A percentile compares a stretch with the other conserved stretches of the same genome.
Evolutionary conservation across 257 asterid species (phyloP).

Genomic region (Cordia subcordata): DNA sequence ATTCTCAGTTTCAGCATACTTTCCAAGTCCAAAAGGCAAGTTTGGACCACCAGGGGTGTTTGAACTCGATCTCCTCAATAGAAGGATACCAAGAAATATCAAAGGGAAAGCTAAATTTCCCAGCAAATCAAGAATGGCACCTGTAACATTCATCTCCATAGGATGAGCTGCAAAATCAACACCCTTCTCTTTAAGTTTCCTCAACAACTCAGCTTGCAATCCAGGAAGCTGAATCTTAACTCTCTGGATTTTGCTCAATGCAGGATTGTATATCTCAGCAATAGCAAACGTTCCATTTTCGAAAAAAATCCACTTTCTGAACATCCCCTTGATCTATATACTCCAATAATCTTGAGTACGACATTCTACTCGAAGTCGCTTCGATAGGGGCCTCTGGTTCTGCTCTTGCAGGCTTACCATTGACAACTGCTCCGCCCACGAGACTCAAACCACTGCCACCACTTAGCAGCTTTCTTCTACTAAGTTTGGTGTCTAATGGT

Average conservation of each 20-base stretch:
- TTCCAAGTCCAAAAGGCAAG: constrained; percentile 66
- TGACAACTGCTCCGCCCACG: constrained; percentile 26
- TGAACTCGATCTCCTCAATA: constrained; percentile 34
- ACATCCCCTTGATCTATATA: constrained; percentile 52
- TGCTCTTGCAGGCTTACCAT: constrained; percentile 22
- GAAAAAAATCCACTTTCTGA: constrained; percentile 52
- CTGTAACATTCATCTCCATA: constrained; percentile 24
- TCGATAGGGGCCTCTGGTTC: constrained; percentile 43
- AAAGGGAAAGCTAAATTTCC: constrained; percentile 61
- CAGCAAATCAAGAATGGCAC: constrained; percentile 36
- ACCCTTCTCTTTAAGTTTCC: constrained; percentile 44
- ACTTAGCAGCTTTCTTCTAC: constrained; percentile 33
- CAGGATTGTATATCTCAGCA: constrained; percentile 53
- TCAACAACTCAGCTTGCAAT: constrained; percentile 45
- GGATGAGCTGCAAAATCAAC: constrained; percentile 60
- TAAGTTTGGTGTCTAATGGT: constrained; percentile 20
- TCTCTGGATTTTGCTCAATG: constrained; percentile 43
- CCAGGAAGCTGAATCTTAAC: constrained; percentile 59
- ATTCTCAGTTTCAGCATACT: constrained; percentile 31
- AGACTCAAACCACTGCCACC: constrained; percentile 32
- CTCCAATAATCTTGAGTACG: constrained; percentile 59
- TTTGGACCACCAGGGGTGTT: constrained; percentile 49
- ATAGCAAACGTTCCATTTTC: constrained; percentile 56
- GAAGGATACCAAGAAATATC: constrained; percentile 37
- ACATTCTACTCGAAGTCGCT: constrained; percentile 49